These are phyloP conservation scores for Udeniomyces megalosporus DNA, from an alignment of 768 basidiomycete genomes.

Conservation along the genomic window DNA sequence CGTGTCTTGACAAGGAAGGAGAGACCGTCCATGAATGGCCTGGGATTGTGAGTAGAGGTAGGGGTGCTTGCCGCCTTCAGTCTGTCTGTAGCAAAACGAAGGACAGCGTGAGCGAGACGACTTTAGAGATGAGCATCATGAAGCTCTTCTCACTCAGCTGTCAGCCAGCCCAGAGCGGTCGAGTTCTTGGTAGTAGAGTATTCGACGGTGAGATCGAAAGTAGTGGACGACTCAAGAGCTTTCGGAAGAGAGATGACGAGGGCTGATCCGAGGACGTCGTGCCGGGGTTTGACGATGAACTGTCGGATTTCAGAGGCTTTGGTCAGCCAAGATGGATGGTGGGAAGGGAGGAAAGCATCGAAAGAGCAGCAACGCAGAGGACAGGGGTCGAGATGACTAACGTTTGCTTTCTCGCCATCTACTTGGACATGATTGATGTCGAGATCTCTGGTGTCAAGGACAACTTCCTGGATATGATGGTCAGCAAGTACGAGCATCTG, in stretches of 20 bases:
- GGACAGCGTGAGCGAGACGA: background rate
- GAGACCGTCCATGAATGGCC: conserved; percentile 68
- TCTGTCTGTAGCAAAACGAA: conserved; percentile 42
- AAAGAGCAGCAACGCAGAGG: conserved; percentile 14
- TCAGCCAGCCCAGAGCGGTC: conserved; percentile 76
- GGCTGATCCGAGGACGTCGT: conserved; percentile 62
- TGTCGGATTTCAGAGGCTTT: too few relatives aligned
- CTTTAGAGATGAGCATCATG: background rate
- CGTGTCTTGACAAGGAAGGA: conserved; percentile 71
- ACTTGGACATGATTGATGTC: conserved; percentile 35
- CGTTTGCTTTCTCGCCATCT: conserved; percentile 1
- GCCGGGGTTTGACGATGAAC: conserved; percentile 42
- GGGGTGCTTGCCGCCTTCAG: conserved; percentile 65
- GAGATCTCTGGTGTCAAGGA: conserved; percentile 58
- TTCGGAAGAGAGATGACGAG: conserved; percentile 45
- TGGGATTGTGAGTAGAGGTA: conserved; percentile 89
- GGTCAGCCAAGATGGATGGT: background rate
- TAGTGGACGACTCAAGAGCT: conserved; percentile 32
- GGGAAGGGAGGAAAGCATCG: conserved; percentile 18
- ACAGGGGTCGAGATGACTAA: background rate
- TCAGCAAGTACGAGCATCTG: conserved; percentile 39
- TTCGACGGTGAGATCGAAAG: conserved; percentile 36
- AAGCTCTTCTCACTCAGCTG: conserved; percentile 43
- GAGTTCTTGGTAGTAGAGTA: conserved; percentile 61
- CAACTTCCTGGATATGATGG: conserved; percentile 34